phyloP scores from a whole-genome alignment of 352 stramenopile genomes.

The Blastocystis sp. region DNA sequence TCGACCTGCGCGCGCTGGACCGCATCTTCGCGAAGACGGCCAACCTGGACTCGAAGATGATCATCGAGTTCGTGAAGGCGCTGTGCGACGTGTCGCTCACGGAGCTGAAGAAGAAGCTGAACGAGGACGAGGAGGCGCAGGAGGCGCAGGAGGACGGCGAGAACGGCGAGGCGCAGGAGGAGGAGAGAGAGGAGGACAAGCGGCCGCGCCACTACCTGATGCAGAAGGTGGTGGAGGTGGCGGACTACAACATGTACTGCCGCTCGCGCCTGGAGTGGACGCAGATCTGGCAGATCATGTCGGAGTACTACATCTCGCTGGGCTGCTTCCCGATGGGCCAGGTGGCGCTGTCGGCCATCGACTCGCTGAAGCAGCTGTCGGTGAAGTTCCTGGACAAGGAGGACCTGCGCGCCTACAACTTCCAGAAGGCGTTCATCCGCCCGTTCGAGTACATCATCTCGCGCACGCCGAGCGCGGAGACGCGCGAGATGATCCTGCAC shows the following conservation, averaged over 20 bases:
- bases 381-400: conserved; percentile 98
- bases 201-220: conserved; percentile 93
- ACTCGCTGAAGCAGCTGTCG: conserved; percentile 97
- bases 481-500: conserved; percentile 84
- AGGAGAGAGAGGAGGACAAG: conserved; percentile 71
- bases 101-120: conserved; percentile 76
- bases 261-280: conserved; percentile 91
- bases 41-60: conserved; percentile 77
- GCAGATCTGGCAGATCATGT: conserved; percentile 93
- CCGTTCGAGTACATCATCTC: conserved; percentile 90
- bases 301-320: conserved; percentile 92
- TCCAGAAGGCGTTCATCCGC: conserved; percentile 93
- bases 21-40: conserved; percentile 85
- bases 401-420: conserved; percentile 96
- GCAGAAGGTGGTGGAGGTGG: conserved; percentile 97
- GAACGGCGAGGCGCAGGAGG: background rate
- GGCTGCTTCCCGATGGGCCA: conserved; percentile 90
- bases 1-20: conserved; percentile 83
- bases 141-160: conserved; percentile 71
- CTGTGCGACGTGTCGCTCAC: conserved; percentile 84
- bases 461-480: conserved; percentile 78
- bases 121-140: conserved; percentile 28
- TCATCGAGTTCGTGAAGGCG: conserved; percentile 84
- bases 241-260: conserved; percentile 97
- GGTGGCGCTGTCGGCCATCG: conserved; percentile 96